phyloP scores from a whole-genome alignment of 495 filamentous ascomycete genomes.

The Lentithecium fluviatile region DNA sequence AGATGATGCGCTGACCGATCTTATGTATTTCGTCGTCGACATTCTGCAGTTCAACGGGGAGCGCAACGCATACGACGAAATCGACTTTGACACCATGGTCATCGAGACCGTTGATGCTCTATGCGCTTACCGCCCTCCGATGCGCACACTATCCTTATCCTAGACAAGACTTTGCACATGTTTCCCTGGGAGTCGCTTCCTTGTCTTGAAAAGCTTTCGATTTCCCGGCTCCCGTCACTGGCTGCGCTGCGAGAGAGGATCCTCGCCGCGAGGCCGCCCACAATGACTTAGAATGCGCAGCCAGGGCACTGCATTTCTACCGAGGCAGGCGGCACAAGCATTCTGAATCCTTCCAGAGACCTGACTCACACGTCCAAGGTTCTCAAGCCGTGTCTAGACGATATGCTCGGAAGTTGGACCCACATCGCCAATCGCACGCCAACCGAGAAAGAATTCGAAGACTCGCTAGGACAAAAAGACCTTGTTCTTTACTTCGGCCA shows the following conservation, averaged over 20 bases:
- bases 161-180: slow-evolving; percentile 83
- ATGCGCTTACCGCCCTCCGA: slow-evolving; percentile 58
- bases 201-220: slow-evolving; percentile 72
- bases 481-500: slow-evolving; percentile 93
- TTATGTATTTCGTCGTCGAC: slow-evolving; percentile 94
- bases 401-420: slow-evolving; percentile 57
- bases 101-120: slow-evolving; percentile 81
- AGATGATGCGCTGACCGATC: slow-evolving; percentile 80
- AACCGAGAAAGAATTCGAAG: slow-evolving; percentile 71
- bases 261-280: slow-evolving; percentile 40
- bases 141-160: slow-evolving; percentile 80
- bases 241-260: slow-evolving; percentile 72
- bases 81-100: slow-evolving; percentile 77
- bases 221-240: slow-evolving; percentile 82
- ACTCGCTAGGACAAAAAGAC: slow-evolving; percentile 49
- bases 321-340: slow-evolving; percentile 72
- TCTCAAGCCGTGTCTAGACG: slow-evolving; percentile 62
- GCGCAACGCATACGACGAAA: slow-evolving; percentile 94
- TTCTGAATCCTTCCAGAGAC: slow-evolving; percentile 85
- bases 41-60: slow-evolving; percentile 96
- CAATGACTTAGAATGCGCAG: slow-evolving; percentile 42
- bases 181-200: slow-evolving; percentile 97
- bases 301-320: slow-evolving; percentile 56
- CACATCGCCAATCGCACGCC: slow-evolving; percentile 66
- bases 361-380: slow-evolving; percentile 72